Percentiles rank a stretch among this genome's conserved stretches.
Conservation (phyloP, 805 yeast genomes). For the Lipomyces sp. region DNA sequence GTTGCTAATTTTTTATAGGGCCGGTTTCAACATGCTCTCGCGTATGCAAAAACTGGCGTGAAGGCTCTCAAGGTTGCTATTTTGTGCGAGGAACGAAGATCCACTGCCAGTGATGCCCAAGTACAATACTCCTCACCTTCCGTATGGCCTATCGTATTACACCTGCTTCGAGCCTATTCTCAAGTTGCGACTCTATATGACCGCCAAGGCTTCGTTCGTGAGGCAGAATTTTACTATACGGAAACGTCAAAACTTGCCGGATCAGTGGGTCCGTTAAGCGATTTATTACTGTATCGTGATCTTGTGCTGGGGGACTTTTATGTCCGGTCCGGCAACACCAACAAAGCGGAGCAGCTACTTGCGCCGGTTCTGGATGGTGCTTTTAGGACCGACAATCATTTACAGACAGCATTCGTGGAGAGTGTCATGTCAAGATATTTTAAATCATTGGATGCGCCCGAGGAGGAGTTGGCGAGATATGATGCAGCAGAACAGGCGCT, state of each 20-base stretch:
- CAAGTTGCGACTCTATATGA: conserved; percentile 27
- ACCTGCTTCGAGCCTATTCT: conserved; percentile 33
- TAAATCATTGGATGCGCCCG: neutral
- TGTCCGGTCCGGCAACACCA: conserved; percentile 16
- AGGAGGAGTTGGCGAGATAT: conserved; percentile 3
- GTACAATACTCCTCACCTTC: neutral
- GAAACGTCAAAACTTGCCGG: conserved; percentile 37
- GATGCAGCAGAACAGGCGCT: neutral
- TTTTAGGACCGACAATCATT: neutral
- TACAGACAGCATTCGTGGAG: neutral
- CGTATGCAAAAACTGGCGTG: conserved; percentile 13
- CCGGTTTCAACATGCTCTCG: conserved; percentile 2
- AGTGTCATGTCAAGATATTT: conserved; percentile 2
- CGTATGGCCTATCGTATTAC: neutral
- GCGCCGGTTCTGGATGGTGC: neutral
- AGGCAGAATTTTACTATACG: conserved; percentile 38
- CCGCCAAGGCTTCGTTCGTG: conserved; percentile 42
- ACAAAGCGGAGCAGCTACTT: conserved; percentile 7
- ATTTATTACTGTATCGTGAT: conserved; percentile 26
- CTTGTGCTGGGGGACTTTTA: conserved; percentile 19
- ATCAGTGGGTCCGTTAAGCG: conserved; percentile 18
- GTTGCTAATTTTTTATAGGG: conserved; percentile 11
- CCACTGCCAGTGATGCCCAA: neutral
- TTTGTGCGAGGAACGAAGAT: neutral
- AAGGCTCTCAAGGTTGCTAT: conserved; percentile 3